Conservation (phyloP, 2,329 filamentous ascomycete species). For the Hymenoscyphus linearis region DNA sequence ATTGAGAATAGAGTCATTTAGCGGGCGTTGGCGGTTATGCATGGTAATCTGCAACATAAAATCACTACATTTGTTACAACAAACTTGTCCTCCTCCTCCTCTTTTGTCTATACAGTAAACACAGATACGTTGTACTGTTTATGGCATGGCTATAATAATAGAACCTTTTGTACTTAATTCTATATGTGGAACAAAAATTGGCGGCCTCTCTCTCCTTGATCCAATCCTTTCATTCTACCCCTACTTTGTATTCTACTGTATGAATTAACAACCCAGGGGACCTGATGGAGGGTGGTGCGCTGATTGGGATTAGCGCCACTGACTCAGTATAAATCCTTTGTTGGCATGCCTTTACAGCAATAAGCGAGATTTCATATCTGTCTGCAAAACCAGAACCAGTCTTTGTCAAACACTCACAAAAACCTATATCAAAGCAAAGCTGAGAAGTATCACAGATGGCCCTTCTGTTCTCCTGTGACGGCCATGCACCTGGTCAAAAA, state of each 20-base stretch:
- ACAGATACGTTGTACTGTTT: no score
- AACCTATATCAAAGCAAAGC: neutral
- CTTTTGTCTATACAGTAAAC: no score
- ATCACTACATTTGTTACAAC: no score
- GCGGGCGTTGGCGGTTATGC: neutral
- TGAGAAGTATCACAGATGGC: neutral
- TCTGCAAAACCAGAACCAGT: neutral
- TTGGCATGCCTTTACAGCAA: neutral
- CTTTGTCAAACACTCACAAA: neutral
- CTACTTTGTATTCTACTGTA: no score
- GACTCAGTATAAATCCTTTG: neutral
- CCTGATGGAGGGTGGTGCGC: neutral
- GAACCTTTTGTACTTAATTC: no score
- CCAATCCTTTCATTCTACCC: no score
- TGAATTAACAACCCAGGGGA: neutral
- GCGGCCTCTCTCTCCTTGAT: no score
- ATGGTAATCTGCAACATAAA: no score
- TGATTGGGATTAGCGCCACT: neutral
- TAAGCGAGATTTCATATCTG: neutral
- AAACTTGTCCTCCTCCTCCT: no score
- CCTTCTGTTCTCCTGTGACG: neutral
- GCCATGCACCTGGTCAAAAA: neutral
- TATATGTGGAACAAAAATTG: no score
- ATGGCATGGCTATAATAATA: no score
- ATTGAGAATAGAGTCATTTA: neutral